A percentile compares a stretch with the other conserved stretches of the same genome.
Conservation (phyloP, 257 asterid genomes). For the Gynochthodes officinalis region DNA sequence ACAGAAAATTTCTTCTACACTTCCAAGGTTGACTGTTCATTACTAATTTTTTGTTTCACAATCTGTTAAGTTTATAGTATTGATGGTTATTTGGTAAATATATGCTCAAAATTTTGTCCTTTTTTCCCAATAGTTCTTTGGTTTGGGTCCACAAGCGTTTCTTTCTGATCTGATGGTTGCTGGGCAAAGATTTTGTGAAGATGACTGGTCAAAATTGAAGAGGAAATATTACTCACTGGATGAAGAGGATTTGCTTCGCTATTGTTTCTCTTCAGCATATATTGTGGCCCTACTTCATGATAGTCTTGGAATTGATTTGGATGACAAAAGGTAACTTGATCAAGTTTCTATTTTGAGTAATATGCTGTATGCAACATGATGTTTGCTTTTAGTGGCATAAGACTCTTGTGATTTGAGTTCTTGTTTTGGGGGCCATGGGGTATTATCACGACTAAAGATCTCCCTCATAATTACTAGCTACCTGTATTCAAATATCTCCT, state of each 20-base stretch:
- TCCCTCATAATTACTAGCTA: neutral
- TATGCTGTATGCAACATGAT: neutral
- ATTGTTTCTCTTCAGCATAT: constrained; percentile 96
- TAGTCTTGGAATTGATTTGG: constrained; percentile 84
- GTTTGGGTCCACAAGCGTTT: constrained; percentile 57
- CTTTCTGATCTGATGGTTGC: constrained; percentile 79
- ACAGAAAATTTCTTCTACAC: constrained; percentile 93
- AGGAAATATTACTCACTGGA: constrained; percentile 50
- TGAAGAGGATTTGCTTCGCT: constrained; percentile 73
- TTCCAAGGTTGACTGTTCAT: constrained; percentile 58
- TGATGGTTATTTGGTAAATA: neutral
- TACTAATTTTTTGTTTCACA: neutral
- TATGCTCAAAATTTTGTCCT: neutral
- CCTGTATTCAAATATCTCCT: neutral
- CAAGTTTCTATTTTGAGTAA: no score
- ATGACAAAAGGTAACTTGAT: constrained; percentile 62
- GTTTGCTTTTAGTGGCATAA: neutral
- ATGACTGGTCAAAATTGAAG: constrained; percentile 75
- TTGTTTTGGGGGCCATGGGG: neutral
- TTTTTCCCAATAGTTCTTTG: constrained; percentile 62
- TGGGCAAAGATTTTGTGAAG: constrained; percentile 81
- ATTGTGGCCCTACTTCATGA: constrained; percentile 93
- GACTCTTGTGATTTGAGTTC: neutral
- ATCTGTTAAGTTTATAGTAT: neutral
- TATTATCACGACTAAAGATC: neutral